Percentiles rank a stretch among this genome's conserved stretches.
Evolutionary conservation across 768 basidiomycete genomes (phyloP).

Genomic region (Auriculariales sp.): DNA sequence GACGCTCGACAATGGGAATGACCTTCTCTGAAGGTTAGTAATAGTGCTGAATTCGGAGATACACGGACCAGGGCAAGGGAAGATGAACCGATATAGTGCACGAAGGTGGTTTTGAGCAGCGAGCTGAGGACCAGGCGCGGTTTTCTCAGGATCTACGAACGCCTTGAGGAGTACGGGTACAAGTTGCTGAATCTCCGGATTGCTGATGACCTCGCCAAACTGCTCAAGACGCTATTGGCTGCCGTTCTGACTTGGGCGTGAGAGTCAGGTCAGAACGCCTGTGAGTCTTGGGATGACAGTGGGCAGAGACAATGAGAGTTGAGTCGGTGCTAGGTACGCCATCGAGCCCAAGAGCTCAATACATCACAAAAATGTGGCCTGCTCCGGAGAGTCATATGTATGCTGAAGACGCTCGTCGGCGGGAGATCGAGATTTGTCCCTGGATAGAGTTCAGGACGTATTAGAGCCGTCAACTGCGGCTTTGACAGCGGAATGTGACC

Average conservation of each 20-base stretch:
- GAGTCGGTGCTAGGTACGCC: slow-evolving; percentile 95
- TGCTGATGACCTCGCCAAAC: slow-evolving; percentile 96
- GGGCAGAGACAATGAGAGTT: slow-evolving; percentile 86
- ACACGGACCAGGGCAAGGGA: slow-evolving; percentile 80
- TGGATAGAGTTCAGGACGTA: too few relatives aligned
- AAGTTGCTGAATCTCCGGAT: slow-evolving; percentile 88
- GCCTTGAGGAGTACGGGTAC: slow-evolving; percentile 87
- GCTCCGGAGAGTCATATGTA: too few relatives aligned
- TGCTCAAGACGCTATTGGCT: slow-evolving; percentile 91
- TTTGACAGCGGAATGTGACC: too few relatives aligned
- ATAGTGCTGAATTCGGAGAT: not conserved
- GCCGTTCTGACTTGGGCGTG: slow-evolving; percentile 89
- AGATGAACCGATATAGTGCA: slow-evolving; percentile 96
- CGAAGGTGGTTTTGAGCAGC: slow-evolving; percentile 86
- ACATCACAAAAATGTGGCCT: too few relatives aligned
- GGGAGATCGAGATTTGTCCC: too few relatives aligned
- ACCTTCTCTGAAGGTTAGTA: slow-evolving; percentile 40
- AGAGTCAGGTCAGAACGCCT: slow-evolving; percentile 87
- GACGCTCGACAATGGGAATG: slow-evolving; percentile 88
- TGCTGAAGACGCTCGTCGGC: too few relatives aligned
- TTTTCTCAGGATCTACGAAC: slow-evolving; percentile 88
- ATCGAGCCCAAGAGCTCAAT: slow-evolving; percentile 95
- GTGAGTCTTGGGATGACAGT: slow-evolving; percentile 95
- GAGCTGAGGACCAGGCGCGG: slow-evolving; percentile 66
- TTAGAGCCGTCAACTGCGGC: too few relatives aligned